Conservation (phyloP, 495 filamentous ascomycete genomes). For the Xylaria sp. region DNA sequence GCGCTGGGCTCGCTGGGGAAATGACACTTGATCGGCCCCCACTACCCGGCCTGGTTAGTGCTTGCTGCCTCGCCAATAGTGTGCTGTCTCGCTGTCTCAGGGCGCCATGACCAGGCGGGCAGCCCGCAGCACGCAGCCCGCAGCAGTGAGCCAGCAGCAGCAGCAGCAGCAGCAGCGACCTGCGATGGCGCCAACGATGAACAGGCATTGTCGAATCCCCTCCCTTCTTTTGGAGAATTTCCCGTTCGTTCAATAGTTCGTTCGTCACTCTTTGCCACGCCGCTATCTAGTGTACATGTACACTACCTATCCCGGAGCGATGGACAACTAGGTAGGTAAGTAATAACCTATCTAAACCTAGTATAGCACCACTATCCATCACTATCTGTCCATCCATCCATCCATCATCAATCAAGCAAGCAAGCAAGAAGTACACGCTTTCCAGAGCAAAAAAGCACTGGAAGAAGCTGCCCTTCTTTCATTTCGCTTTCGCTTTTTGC, state of each 20-base stretch:
- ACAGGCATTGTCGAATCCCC: conserved; percentile 22
- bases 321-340: background rate
- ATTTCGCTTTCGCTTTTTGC: no score
- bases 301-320: background rate
- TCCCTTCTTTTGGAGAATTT: background rate
- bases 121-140: no score
- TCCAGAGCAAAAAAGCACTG: no score
- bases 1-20: conserved; percentile 18
- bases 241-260: background rate
- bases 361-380: no score
- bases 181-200: conserved; percentile 7
- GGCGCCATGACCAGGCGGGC: conserved; percentile 13
- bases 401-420: no score
- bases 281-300: no score
- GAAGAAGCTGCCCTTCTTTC: no score
- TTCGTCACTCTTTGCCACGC: conserved; percentile 27
- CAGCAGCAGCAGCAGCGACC: conserved; percentile 8
- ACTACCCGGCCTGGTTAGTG: conserved; percentile 21
- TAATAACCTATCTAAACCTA: no score
- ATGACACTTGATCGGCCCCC: conserved; percentile 12
- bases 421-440: no score
- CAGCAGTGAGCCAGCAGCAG: no score
- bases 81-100: conserved; percentile 16
- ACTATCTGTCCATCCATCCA: no score
- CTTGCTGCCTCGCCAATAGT: conserved; percentile 15